These are phyloP conservation scores for Phytopythium kandeliae DNA, from an alignment of 352 stramenopile genomes.

Conservation along the genomic window DNA sequence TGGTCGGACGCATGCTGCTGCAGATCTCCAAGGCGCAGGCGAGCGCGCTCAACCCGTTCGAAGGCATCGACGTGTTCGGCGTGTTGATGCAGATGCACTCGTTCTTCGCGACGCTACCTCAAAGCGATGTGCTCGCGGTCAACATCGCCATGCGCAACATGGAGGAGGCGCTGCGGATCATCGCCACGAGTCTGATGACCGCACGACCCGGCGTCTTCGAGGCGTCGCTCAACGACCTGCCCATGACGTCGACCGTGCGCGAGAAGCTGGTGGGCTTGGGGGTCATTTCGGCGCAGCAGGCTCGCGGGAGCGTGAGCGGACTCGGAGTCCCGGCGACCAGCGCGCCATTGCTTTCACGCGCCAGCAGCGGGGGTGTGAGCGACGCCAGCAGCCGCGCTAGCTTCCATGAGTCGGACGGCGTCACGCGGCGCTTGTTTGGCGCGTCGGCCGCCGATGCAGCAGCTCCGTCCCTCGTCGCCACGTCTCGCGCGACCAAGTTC, in stretches of 20 bases:
- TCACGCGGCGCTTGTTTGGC: conserved; percentile 49
- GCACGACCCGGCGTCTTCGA: conserved; percentile 48
- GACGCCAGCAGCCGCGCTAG: conserved; percentile 8
- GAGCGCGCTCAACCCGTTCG: conserved; percentile 55
- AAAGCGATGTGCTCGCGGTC: conserved; percentile 56
- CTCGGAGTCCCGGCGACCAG: conserved; percentile 13
- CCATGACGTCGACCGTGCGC: conserved; percentile 43
- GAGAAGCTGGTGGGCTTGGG: conserved; percentile 41
- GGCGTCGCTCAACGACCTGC: conserved; percentile 50
- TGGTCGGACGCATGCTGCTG: conserved; percentile 65
- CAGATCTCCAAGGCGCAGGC: conserved; percentile 59
- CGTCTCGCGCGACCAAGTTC: neutral
- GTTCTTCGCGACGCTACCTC: conserved; percentile 73
- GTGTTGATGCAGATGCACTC: conserved; percentile 86
- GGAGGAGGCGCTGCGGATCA: conserved; percentile 59
- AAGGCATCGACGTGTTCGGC: conserved; percentile 74
- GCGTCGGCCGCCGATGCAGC: neutral
- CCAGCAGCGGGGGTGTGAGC: conserved; percentile 3
- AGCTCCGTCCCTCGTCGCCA: neutral
- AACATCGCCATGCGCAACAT: conserved; percentile 78
- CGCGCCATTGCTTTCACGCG: neutral
- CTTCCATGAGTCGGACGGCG: conserved; percentile 18
- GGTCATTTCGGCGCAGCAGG: conserved; percentile 11
- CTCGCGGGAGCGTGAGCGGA: conserved; percentile 11
- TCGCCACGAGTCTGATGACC: conserved; percentile 54